Evolutionary conservation across 2,329 filamentous ascomycete genomes (phyloP), one percentile per base, ranked within the genome.

Genomic region (Penicillium sp.): DNA sequence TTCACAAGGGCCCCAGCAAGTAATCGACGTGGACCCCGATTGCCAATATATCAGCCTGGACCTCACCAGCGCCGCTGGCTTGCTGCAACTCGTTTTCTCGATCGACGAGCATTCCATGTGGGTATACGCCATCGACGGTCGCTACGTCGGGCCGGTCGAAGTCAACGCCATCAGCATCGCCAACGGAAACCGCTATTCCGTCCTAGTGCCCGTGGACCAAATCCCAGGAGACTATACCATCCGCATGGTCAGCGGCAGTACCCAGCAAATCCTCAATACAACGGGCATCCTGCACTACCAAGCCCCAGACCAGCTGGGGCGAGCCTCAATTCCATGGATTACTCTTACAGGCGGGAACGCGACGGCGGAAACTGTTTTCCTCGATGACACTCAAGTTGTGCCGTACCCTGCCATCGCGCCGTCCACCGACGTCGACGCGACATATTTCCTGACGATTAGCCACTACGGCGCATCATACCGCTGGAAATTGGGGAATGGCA

Each of bases 211-310:
- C 58, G 73, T 85, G 4, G 70, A 79, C 43, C 76, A 79, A 41
- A 67, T 66, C 1, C 64, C 77, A 0, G 82, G 81, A 0, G 73
- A 82, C 58, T 88, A 84, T 69, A 80, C 80, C 6, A 81, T 87
- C 35, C 84, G 86, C 2, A 75, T 83, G 41, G 80, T 82, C 27
- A 80, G 82, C 16, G 73, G 75, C 14, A 77, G 75, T 33, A 70
- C 78, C 2, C 79, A 82, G 11, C 87, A 89, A 67, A 78, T 87
- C 55, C 77, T 88, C 33, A 77, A 78, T 14, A 85, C 81, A 1
- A 77, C 79, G 18, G 85, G 82, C 1, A 74, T 79, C 9, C 70
- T 89, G 40, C 74, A 76, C 0, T 82, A 82, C 60, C 59, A 69
- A 31, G 66, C 69, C 22, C 52, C 60, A 9, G 40, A 60, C 1